Base-by-base conservation (phyloP, 768 basidiomycete genomes). In the Xerocomus potaroensis region DNA sequence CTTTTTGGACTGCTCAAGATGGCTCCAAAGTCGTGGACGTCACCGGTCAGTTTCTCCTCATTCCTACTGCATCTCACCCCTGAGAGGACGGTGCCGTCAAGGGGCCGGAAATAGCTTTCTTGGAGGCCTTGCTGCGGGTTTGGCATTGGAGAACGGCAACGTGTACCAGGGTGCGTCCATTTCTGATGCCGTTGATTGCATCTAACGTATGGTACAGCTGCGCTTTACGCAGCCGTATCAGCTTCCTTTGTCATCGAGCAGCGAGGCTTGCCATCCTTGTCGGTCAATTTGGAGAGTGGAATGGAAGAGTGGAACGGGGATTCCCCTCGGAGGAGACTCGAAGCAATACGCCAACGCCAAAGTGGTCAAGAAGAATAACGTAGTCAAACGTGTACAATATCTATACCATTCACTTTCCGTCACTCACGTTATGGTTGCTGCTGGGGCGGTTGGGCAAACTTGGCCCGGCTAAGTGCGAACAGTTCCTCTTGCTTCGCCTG, bases 61-160 rank as follows among this genome's bases (percentile, higher is more conserved):
- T 44, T 39, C 39, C 41, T 32, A 46, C 44, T 31, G 18, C 15
- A 30, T 26, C 12, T n/a, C 43, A 32, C 31, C 27, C 34, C 48
- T 45, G 46, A 54, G 39, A 8, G 11, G 10, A 43, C 39, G 32
- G 24, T 11, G 7, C 27, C 43, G 50, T 30, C 19, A 52, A 90
- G 89, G 92, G 35, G 91, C 90, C n/a, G 92, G 92, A 14, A 95
- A 95, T 63, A 77, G 80, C 49, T 95, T 94, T 64, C 72, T 94
- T 19, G 91, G 91, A 12, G 91, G 91, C 6, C 72, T 93, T 12
- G 81, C 81, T 10, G 91, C 88, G 16, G 91, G 91, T 0, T 62
- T 92, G 41, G 53, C 68, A 16, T 55, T 81, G 41, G 69, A 75
- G 35, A 58, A 74, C 32, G 79, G 77, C 2, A 76, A 91, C 60